A percentile compares a stretch with the other conserved stretches of the same genome.
phyloP scores from a whole-genome alignment of 371 early-diverging fungal species.

The Syncephalastrum monosporum region DNA sequence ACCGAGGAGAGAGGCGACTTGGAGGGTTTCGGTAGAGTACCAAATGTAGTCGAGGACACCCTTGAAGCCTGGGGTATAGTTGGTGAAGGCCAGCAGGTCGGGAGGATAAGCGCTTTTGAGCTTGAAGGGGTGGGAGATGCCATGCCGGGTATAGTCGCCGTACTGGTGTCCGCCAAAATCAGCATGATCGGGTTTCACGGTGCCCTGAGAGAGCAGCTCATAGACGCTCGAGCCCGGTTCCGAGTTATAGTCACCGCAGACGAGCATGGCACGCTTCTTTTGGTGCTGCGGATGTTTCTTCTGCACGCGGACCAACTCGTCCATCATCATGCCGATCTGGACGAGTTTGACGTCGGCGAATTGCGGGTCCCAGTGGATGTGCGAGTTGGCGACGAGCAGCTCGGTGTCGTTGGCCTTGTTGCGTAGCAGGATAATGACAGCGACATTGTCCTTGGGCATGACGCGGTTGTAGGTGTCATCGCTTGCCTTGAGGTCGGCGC shows the following conservation, averaged over 20 bases:
- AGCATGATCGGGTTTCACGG: conserved; percentile 68
- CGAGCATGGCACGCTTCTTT: conserved; percentile 33
- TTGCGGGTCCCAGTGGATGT: conserved; percentile 92
- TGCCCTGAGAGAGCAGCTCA: conserved; percentile 69
- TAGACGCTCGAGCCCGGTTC: conserved; percentile 83
- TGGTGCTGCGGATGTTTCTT: conserved; percentile 47
- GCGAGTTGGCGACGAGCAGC: conserved; percentile 90
- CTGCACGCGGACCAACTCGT: conserved; percentile 72
- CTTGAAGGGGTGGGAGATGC: conserved; percentile 68
- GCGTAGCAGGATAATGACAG: conserved; percentile 84
- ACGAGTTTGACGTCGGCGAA: conserved; percentile 98
- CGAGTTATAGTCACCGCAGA: conserved; percentile 96
- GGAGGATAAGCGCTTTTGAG: conserved; percentile 75
- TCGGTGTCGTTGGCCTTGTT: conserved; percentile 68
- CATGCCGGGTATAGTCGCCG: conserved; percentile 74
- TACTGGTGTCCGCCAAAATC: conserved; percentile 77
- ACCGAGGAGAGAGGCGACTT: conserved; percentile 76
- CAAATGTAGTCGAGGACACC: conserved; percentile 97
- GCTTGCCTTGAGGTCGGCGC: conserved; percentile 85
- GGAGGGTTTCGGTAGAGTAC: conserved; percentile 69
- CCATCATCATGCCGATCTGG: conserved; percentile 94
- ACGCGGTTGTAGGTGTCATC: conserved; percentile 94
- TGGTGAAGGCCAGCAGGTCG: conserved; percentile 82
- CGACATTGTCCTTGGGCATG: conserved; percentile 98
- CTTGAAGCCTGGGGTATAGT: conserved; percentile 83